Evolutionary conservation across 2,329 filamentous ascomycete genomes (phyloP), one percentile per base, ranked within the genome.

Genomic region (Kalaharituber pfeilii): DNA sequence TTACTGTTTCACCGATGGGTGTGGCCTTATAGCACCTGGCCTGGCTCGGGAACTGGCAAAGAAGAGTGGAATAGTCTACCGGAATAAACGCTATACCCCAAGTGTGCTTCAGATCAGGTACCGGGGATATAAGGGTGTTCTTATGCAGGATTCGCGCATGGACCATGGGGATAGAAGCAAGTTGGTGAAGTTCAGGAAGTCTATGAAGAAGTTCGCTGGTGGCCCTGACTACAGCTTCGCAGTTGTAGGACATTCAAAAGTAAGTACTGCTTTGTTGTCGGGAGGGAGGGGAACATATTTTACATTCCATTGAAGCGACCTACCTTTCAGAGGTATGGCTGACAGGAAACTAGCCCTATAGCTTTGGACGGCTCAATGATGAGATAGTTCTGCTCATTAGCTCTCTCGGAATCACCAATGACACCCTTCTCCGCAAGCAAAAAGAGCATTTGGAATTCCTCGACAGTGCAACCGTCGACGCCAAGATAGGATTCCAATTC

Each of bases 71-170:
- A 67, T 71, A 8, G 53, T 64, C 3, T 69, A 67, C 60, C 64
- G 69, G 13, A 65, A 70, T 45, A 56, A 57, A 26, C 60, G 65
- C 26, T 71, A 72, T 54, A 62, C 62, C 5, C 69, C 69, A 9
- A 69, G 68, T 0, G 69, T 70, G 3, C 68, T 67, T 53, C 68
- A 72, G 55, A 70, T 71, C 25, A 62, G 68, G 27, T 71, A 71
- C 58, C 65, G 67, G 1, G 70, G 70, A 2, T 71, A 72, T 56
- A 71, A 71, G 53, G 69, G 69, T 1, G 69, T 71, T 5, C 63
- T 71, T 28, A 71, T 65, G 9, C 45, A 69, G 13, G 69, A 71
- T 51, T 66, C 65, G 4, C 64, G 61, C 30, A 57, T 71, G 36
- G 59, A 64, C n/a, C 30, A 36, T 9, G 30, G 30, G 9, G 30